Base-by-base conservation (phyloP, 768 basidiomycete genomes). In the Mycena pura region DNA sequence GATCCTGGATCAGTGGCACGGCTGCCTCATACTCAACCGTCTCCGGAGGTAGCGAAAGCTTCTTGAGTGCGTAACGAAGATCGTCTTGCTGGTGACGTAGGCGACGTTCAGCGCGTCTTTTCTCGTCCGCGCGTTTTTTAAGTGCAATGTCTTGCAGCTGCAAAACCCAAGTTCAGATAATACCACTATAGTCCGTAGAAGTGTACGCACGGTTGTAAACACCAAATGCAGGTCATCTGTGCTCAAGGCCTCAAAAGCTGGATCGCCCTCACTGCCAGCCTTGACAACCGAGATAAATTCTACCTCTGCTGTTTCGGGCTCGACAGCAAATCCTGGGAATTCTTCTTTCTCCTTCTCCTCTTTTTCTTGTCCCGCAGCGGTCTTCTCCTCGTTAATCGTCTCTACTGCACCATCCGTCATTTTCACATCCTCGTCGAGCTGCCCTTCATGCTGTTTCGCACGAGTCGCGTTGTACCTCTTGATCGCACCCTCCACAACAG, bases 81-180 rank as follows among this genome's bases (percentile, higher is more conserved):
- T 99, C 97, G 74, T 99, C 97, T 69, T 97, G 93, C 63, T 94
- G 76, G 73, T 96, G 92, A 25, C 96, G 84, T 58, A 90, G 87
- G 68, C 84, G 88, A 57, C 95, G 84, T 75, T 99, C 97, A 1
- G 87, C 77, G 32, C 94, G 85, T n/a, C 89, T 82, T 72, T 87
- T 92, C 73, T 98, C 97, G 15, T 95, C 92, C 3, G 90, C 90
- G 32, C 91, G 89, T 63, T 88, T 88, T 73, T 87, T 90, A 39
- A 86, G 60, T 13, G 90, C 90, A 55, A 82, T 81, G 8, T 87
- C 86, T 51, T 86, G 90, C 21, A 98, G 70, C 95, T 97, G 66
- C 49, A 58, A 64, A 57, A 5, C 40, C n/a, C n/a, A 13, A 15
- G 14, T 3, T 59, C 15, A 27, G 22, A 32, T 17, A 5, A 36